phyloP scores from a whole-genome alignment of 2,329 filamentous ascomycete genomes.

The Nothomitra cinnamomea region DNA sequence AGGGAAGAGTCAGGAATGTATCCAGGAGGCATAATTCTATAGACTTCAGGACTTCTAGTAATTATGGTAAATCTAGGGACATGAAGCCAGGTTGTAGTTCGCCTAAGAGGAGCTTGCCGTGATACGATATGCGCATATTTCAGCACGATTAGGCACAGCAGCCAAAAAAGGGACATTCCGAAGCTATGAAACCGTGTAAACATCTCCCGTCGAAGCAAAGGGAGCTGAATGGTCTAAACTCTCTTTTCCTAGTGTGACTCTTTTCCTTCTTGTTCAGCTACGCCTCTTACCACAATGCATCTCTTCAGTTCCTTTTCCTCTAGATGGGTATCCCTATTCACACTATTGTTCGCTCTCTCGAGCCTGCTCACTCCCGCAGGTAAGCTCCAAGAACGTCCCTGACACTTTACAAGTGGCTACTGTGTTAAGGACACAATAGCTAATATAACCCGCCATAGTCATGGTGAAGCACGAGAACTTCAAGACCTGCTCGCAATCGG shows the following conservation, averaged over 20 bases:
- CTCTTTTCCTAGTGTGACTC: background rate
- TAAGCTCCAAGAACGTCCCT: slow-evolving; percentile 24
- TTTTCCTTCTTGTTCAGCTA: slow-evolving; percentile 7
- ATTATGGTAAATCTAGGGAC: no score
- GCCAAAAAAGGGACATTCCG: background rate
- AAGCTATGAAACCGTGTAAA: background rate
- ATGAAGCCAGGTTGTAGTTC: no score
- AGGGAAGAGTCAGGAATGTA: no score
- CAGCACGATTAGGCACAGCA: background rate
- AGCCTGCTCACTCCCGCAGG: slow-evolving; percentile 47
- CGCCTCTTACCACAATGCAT: slow-evolving; percentile 12
- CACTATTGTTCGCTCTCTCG: slow-evolving; percentile 39
- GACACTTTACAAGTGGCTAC: background rate
- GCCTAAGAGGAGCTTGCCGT: background rate
- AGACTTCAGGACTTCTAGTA: no score
- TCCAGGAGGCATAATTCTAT: no score
- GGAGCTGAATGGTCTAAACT: no score
- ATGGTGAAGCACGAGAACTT: slow-evolving; percentile 92
- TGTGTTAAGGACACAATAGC: background rate
- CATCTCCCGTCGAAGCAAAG: background rate
- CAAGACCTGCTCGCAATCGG: slow-evolving; percentile 89
- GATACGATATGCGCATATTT: background rate
- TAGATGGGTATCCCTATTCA: slow-evolving; percentile 48
- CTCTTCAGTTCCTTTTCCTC: slow-evolving; percentile 23
- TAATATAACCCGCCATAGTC: slow-evolving; percentile 29